Evolutionary conservation across 768 basidiomycete species (phyloP).

Genomic region (Lactarius quietus): DNA sequence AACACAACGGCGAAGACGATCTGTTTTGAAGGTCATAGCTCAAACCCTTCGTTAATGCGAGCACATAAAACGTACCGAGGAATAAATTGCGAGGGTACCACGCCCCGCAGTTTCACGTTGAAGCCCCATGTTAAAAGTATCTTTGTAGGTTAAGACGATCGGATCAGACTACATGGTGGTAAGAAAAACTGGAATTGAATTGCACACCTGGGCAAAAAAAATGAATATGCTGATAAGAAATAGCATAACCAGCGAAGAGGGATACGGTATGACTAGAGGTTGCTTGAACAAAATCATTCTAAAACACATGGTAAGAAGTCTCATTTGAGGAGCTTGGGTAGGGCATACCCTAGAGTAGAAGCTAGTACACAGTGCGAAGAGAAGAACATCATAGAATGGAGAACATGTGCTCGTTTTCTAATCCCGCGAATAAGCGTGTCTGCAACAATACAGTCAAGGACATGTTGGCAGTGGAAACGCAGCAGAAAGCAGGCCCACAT

Average conservation of each 20-base stretch:
- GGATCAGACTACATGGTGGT: too few species aligned
- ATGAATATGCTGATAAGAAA: too few species aligned
- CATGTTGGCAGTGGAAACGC: background rate
- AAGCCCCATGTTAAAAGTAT: background rate
- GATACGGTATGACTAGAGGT: too few species aligned
- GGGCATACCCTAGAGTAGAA: too few species aligned
- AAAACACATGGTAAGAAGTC: too few species aligned
- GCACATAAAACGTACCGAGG: slow-evolving; percentile 38
- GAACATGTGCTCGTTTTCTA: slow-evolving; percentile 68
- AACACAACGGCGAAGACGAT: slow-evolving; percentile 66
- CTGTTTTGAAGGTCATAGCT: slow-evolving; percentile 30
- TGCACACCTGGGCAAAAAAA: too few species aligned
- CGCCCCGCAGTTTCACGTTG: slow-evolving; percentile 57
- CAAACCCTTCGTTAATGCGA: background rate
- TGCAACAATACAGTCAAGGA: slow-evolving; percentile 24
- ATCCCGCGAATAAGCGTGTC: slow-evolving; percentile 60
- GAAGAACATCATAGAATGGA: slow-evolving; percentile 58
- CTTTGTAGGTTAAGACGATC: too few species aligned
- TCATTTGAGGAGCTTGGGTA: too few species aligned
- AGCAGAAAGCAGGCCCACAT: slow-evolving; percentile 45
- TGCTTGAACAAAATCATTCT: too few species aligned
- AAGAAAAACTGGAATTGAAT: too few species aligned
- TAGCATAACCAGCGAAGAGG: too few species aligned
- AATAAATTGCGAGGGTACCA: slow-evolving; percentile 59
- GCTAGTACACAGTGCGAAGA: too few species aligned